These are phyloP conservation scores for Phanerochaete sordida DNA, from an alignment of 768 basidiomycete genomes.

Conservation along the genomic window DNA sequence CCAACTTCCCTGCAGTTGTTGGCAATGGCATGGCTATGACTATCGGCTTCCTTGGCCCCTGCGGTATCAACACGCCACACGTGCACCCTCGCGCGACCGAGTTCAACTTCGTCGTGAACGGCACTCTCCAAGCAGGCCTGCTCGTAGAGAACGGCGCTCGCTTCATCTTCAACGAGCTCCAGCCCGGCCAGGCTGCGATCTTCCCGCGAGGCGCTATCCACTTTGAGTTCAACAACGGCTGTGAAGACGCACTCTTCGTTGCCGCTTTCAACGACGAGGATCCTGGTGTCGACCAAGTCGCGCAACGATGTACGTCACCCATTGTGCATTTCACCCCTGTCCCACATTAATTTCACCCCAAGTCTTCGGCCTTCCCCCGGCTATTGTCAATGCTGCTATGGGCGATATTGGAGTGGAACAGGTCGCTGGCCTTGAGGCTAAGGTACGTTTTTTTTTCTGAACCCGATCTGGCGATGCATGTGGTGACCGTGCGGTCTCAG, in stretches of 20 bases:
- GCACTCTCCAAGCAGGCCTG: conserved; percentile 22
- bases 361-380: conserved; percentile 27
- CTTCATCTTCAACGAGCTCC: conserved; percentile 23
- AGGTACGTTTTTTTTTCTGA: conserved; percentile 8
- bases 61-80: conserved; percentile 33
- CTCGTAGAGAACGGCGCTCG: conserved; percentile 29
- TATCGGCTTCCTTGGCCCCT: conserved; percentile 27
- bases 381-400: conserved; percentile 24
- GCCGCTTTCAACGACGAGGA: conserved; percentile 27
- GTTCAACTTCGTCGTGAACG: conserved; percentile 28
- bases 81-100: conserved; percentile 32
- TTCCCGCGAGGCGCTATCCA: conserved; percentile 28
- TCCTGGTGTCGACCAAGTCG: conserved; percentile 23
- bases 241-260: conserved; percentile 26
- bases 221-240: conserved; percentile 28
- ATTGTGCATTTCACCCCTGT: not conserved
- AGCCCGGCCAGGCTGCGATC: conserved; percentile 20
- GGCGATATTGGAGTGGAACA: conserved; percentile 27
- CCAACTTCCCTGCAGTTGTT: conserved; percentile 25
- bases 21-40: conserved; percentile 25
- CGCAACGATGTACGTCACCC: conserved; percentile 24
- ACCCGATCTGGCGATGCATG: not conserved
- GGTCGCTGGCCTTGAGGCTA: conserved; percentile 21
- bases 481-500: conserved; percentile 6
- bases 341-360: not conserved